Evolutionary conservation across 371 early-diverging fungal species (phyloP), one percentile per base, ranked within the genome.

Genomic region (Rhizopus arrhizus): DNA sequence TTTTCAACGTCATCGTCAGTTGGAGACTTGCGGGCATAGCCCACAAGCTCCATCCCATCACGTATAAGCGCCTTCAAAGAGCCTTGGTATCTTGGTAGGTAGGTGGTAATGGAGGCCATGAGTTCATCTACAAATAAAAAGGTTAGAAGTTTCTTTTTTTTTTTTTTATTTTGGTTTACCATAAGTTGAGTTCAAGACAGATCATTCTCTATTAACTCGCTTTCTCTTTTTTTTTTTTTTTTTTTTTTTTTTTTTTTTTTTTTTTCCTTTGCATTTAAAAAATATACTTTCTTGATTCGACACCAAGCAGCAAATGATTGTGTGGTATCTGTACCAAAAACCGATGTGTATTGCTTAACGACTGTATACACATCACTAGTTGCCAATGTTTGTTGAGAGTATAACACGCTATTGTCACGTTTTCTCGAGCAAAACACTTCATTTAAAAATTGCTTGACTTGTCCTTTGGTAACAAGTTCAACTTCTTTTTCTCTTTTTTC

Each of bases 51-150:
- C n/a, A 53, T 36, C 48, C 53, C 58, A 41, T 58, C 35, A 47
- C 10, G 38, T 22, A 10, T 33, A 42, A 63, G 56, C 28, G 32
- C 34, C 32, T 63, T 63, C 45, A 57, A 58, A 40, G 58, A 47
- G 29, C 32, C 40, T 63, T 63, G 63, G 58, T 63, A 63, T 48
- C 47, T 63, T 57, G 63, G 53, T 3, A 52, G 36, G 46, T 62
- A 62, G 9, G 8, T 52, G 15, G 33, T 35, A 35, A 62, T 62
- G 38, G 62, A 56, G 40, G 15, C 13, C 35, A 62, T 49, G 32
- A 53, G 53, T 7, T 61, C 49, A 5, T 61, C 61, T 53, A 61
- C 32, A 54, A 48, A 49, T 61, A 61, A 61, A 54, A 49, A 58
- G 22, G 48, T 47, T 46, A 47, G 29, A 48, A 22, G 31, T 46